A percentile compares a stretch with the other conserved stretches of the same genome.
Evolutionary conservation across 768 basidiomycete species (phyloP).

Genomic region (Psilocybe sp.): DNA sequence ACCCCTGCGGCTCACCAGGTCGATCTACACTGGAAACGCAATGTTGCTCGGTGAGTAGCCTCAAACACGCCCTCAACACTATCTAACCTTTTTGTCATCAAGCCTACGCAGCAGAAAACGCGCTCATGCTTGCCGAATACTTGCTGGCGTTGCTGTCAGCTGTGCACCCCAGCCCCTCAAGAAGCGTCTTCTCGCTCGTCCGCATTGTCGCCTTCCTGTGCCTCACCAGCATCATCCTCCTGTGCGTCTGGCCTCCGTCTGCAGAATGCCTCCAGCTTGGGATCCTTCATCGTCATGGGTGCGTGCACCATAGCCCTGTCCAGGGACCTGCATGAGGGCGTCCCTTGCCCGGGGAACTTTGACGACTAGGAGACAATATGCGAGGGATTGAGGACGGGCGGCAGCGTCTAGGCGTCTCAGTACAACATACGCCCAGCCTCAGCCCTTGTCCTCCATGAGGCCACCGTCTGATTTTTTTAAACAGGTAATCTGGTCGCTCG

Average conservation of each 20-base stretch:
- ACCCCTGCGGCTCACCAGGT: constrained; percentile 53
- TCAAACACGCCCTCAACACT: not conserved
- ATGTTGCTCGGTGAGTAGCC: constrained; percentile 42
- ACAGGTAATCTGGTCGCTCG: constrained; percentile 49
- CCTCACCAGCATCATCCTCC: constrained; percentile 29
- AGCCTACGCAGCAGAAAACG: constrained; percentile 30
- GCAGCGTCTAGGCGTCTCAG: constrained; percentile 45
- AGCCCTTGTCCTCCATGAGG: too few relatives aligned
- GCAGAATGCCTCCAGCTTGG: constrained; percentile 55
- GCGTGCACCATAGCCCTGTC: constrained; percentile 42
- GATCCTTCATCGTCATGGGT: constrained; percentile 42
- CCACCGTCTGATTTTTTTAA: not conserved
- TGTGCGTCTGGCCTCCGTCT: constrained; percentile 50
- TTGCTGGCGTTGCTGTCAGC: constrained; percentile 22
- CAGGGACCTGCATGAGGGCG: constrained; percentile 20
- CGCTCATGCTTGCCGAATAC: constrained; percentile 56
- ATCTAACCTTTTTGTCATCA: not conserved
- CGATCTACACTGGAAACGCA: constrained; percentile 52
- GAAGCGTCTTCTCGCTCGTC: constrained; percentile 11
- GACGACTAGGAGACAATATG: constrained; percentile 18
- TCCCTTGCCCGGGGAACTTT: constrained; percentile 28
- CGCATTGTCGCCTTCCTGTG: constrained; percentile 26
- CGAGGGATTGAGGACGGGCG: constrained; percentile 38
- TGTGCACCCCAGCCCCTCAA: constrained; percentile 11
- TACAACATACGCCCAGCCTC: constrained; percentile 36